Conservation (phyloP, 108 stramenopile species). For the Cyclotella choctawhatcheeana region DNA sequence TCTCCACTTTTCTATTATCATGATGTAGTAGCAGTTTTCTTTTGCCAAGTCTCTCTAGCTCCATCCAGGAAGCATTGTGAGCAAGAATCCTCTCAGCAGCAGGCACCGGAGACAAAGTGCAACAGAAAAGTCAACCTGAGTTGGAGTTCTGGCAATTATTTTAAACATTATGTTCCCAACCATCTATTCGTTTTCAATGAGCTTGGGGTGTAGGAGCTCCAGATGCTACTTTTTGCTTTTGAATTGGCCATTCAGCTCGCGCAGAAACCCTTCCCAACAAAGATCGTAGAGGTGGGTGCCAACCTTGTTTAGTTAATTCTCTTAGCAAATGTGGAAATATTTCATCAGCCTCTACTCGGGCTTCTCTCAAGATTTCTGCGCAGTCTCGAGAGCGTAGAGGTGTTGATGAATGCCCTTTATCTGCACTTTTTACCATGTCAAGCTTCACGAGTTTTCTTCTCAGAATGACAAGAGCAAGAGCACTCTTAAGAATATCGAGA, state of each 20-base stretch:
- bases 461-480: conserved; percentile 67
- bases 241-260: conserved; percentile 73
- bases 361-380: conserved; percentile 54
- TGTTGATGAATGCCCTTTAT: conserved; percentile 16
- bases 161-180: background rate
- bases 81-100: no score
- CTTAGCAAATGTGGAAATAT: conserved; percentile 65
- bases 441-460: conserved; percentile 61
- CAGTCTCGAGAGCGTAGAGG: conserved; percentile 65
- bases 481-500: conserved; percentile 77
- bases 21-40: conserved; percentile 5
- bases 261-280: conserved; percentile 82
- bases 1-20: background rate
- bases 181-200: no score
- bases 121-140: no score
- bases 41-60: conserved; percentile 7
- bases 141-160: no score
- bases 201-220: background rate
- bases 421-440: background rate
- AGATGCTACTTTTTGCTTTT: conserved; percentile 9
- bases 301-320: conserved; percentile 60
- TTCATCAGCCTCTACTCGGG: conserved; percentile 53
- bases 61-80: no score
- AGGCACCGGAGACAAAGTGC: no score
- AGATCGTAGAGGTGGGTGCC: conserved; percentile 70